Base-by-base conservation (phyloP, 768 basidiomycete species). In the Sistotremastrum suecicum region DNA sequence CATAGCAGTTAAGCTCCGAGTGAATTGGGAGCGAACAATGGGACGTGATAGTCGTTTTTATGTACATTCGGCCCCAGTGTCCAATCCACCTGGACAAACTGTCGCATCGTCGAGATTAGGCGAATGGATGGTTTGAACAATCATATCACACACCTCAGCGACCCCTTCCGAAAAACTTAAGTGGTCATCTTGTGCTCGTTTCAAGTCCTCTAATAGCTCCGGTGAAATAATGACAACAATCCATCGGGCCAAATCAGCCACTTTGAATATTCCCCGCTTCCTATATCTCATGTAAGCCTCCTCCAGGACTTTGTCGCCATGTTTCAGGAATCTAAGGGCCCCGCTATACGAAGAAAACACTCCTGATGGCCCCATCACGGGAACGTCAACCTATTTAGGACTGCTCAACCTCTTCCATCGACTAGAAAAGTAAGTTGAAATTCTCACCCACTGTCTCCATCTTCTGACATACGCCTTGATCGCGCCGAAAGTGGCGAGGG, bases 181-280 rank as follows among this genome's bases (percentile, higher is more conserved):
- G 4, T 51, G 49, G 29, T 63, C 61, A 8, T 69, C 66, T 0
- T 65, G 51, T 4, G 66, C 63, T 41, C 56, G 66, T 28, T 72
- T 65, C 11, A 80, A 53, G 37, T 78, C 76, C 5, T 76, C 70
- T 7, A 76, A 56, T 40, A 68, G 59, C 29, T 56, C 45, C 0
- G 49, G 54, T 3, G 56, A 57, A 12, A 53, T 54, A 0, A 67
- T 39, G 11, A 76, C 39, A 32, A 74, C 62, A 0, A 56, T 45
- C 74, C 73, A 75, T n/a, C 54, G 53, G 7, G 67, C 60, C 37
- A 70, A 53, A 38, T 59, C 59, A 0, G 72, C 57, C 3, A 75
- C 58, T 54, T 67, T 70, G 58, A 72, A 76, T 4, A 59, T 46
- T 2, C 48, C 44, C 7, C 43, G 47, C 30, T 57, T 57, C 20